A percentile compares a stretch with the other conserved stretches of the same genome.
Conservation (phyloP, 2,329 filamentous ascomycete species). For the Xylariomycetidae sp. region DNA sequence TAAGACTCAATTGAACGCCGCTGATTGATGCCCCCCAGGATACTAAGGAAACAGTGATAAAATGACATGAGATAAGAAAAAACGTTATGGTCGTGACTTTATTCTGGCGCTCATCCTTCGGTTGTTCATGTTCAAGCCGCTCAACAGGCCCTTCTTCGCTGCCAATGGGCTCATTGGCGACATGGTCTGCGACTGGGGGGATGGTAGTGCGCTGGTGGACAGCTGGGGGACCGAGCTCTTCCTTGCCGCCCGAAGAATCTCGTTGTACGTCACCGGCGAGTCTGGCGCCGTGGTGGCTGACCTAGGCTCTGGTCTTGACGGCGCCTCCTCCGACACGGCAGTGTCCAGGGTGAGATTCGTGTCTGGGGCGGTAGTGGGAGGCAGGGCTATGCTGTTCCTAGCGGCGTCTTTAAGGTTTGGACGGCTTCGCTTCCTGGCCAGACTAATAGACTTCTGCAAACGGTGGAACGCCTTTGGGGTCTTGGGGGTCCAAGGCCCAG, state of each 20-base stretch:
- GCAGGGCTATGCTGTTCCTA: slow-evolving; percentile 26
- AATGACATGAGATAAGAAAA: no score
- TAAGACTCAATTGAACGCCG: no score
- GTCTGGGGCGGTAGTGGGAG: slow-evolving; percentile 20
- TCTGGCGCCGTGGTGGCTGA: slow-evolving; percentile 19
- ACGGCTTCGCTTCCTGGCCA: slow-evolving; percentile 52
- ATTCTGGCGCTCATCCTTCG: no score
- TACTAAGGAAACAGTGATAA: no score
- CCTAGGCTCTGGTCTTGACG: slow-evolving; percentile 21
- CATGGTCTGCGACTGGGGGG: no score
- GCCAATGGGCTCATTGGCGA: slow-evolving; percentile 9
- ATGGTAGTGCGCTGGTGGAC: no score
- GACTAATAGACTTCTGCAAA: slow-evolving; percentile 45
- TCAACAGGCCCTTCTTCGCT: no score
- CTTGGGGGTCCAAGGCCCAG: slow-evolving; percentile 33
- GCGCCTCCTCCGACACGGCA: slow-evolving; percentile 26
- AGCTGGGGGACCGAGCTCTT: no score
- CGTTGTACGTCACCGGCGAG: slow-evolving; percentile 41
- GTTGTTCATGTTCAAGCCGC: no score
- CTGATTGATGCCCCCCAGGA: no score
- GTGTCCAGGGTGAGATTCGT: slow-evolving; percentile 17
- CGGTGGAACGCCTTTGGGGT: slow-evolving; percentile 45
- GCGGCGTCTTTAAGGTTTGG: slow-evolving; percentile 38
- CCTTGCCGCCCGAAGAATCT: no score
- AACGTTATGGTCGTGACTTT: no score